Percentiles rank a stretch among this genome's conserved stretches.
These are phyloP conservation scores for Scheffersomyces insectosa DNA, from an alignment of 1,139 yeast species.

Conservation along the genomic window DNA sequence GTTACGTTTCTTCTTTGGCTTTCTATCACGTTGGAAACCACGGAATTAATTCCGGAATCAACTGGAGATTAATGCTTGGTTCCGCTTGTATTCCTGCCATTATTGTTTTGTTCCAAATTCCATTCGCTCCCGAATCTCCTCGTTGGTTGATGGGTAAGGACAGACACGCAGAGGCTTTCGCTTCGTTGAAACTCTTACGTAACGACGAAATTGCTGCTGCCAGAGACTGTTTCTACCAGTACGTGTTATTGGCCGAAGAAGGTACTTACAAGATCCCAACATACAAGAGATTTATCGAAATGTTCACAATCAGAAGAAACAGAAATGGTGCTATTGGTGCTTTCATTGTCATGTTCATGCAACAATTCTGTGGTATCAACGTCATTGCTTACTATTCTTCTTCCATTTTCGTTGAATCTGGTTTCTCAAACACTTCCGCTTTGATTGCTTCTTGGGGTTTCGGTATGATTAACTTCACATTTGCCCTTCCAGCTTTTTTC, in stretches of 20 bases:
- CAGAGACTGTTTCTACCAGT: constrained; percentile 28
- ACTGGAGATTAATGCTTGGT: constrained; percentile 83
- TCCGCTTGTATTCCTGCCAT: constrained; percentile 76
- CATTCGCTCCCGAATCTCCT: constrained; percentile 40
- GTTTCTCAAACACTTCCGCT: constrained; percentile 61
- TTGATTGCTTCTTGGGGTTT: constrained; percentile 84
- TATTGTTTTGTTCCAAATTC: constrained; percentile 65
- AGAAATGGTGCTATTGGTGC: constrained; percentile 82
- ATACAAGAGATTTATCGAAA: constrained; percentile 50
- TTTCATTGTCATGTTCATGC: constrained; percentile 85
- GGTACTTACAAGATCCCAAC: constrained; percentile 58
- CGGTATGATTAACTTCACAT: constrained; percentile 77
- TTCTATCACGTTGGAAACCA: constrained; percentile 37
- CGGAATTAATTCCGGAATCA: constrained; percentile 38
- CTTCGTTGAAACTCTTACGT: constrained; percentile 19
- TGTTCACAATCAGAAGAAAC: constrained; percentile 73
- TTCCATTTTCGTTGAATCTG: constrained; percentile 68
- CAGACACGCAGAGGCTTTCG: constrained; percentile 24
- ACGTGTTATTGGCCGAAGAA: constrained; percentile 55
- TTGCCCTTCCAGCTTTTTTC: constrained; percentile 82
- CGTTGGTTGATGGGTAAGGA: constrained; percentile 33
- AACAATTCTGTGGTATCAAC: constrained; percentile 90
- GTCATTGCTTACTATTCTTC: constrained; percentile 84
- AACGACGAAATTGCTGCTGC: constrained; percentile 23
- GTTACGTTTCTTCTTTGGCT: constrained; percentile 70